Evolutionary conservation across 805 yeast genomes (phyloP), one percentile per base, ranked within the genome.

Genomic region (Schwanniomyces pseudopolymorphus): DNA sequence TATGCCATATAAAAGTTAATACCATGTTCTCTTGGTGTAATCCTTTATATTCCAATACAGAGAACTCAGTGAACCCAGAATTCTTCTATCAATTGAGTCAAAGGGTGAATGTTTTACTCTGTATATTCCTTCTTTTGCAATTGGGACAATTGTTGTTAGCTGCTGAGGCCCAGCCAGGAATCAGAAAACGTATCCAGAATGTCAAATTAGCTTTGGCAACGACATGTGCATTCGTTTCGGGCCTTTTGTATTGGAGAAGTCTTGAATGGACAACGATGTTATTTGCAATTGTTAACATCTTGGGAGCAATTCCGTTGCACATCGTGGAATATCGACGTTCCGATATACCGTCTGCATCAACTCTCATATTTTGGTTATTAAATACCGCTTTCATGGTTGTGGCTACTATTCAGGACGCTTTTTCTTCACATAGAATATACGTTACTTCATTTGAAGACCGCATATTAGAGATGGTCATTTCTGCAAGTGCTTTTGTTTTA

Each of bases 241-340:
- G 46, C 14, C 14, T 33, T 5, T 38, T 50, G 9, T 24, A 47
- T 4, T 37, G 49, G 13, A 24, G 45, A 13, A n/a, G 33, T 7
- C 16, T 40, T 9, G 26, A 31, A 22, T 48, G 43, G 13, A 14
- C 41, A 13, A 33, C 49, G 5, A 44, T 48, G 4, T 16, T 35
- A 3, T 28, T 44, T 13, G 10, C 71, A 3, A 63, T 74, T 1
- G 8, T 14, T n/a, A 31, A 7, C 6, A 16, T 31, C 3, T 20
- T 31, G 20, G 35, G 35, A 17, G 20, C 20, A 14, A 36, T 71
- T 0, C 81, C 82, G 0, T 54, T 80, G 9, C 78, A 77, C 35
- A 45, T 64, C 6, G 46, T 76, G n/a, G 85, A 81, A 51, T 64
- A 70, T 7, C 64, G 72, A 40, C 63, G 70, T 37, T 61, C 67